A percentile compares a stretch with the other conserved stretches of the same genome.
phyloP scores from a whole-genome alignment of 2,329 filamentous ascomycete genomes.

The Phialemoniopsis sp. region DNA sequence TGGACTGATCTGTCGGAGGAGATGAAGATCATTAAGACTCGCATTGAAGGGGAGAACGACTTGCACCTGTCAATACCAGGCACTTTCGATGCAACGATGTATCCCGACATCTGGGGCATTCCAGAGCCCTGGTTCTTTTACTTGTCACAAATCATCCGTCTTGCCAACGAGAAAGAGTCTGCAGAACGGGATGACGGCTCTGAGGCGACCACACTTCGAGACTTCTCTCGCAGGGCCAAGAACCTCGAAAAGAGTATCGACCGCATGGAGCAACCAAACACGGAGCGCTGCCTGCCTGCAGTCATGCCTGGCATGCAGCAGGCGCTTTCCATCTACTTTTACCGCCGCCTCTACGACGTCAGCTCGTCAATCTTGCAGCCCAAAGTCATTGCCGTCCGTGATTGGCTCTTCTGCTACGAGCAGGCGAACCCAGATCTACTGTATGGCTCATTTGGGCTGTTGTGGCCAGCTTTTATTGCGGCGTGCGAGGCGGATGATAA shows the following conservation, averaged over 20 bases:
- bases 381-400: conserved; percentile 22
- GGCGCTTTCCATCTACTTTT: conserved; percentile 31
- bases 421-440: conserved; percentile 14
- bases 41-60: conserved; percentile 31
- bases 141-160: conserved; percentile 26
- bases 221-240: conserved; percentile 25
- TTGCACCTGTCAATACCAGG: conserved; percentile 29
- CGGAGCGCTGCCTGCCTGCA: conserved; percentile 19
- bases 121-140: conserved; percentile 27
- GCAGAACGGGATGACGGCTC: conserved; percentile 12
- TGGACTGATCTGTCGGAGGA: conserved; percentile 23
- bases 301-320: conserved; percentile 27
- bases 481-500: conserved; percentile 27
- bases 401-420: conserved; percentile 23
- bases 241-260: conserved; percentile 24
- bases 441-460: conserved; percentile 21
- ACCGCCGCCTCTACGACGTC: conserved; percentile 30
- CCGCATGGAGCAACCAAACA: conserved; percentile 8
- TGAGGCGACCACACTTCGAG: conserved; percentile 13
- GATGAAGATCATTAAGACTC: conserved; percentile 23
- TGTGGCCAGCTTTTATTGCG: conserved; percentile 33
- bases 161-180: conserved; percentile 28
- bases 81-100: conserved; percentile 27
- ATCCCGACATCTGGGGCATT: conserved; percentile 34
- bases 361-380: conserved; percentile 25